Conservation (phyloP, 2,329 filamentous ascomycete species). For the Lecanicillium sp. region DNA sequence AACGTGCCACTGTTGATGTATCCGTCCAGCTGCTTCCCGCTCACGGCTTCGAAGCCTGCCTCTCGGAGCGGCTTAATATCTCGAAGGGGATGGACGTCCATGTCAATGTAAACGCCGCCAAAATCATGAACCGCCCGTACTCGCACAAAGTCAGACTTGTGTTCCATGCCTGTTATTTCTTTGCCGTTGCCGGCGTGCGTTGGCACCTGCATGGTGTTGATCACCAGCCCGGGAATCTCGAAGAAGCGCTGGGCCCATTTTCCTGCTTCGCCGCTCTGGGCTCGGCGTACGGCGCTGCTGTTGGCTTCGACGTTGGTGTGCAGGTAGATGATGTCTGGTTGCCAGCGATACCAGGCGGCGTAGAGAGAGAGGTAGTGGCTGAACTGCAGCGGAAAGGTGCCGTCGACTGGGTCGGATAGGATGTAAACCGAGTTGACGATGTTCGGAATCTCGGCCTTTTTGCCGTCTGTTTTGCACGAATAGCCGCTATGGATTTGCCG, state of each 20-base stretch:
- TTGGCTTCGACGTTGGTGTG: conserved; percentile 17
- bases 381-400: conserved; percentile 16
- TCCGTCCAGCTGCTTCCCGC: conserved; percentile 11
- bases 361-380: conserved; percentile 18
- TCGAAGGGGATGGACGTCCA: conserved; percentile 13
- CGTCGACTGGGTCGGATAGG: conserved; percentile 9
- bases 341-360: conserved; percentile 13
- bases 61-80: conserved; percentile 10
- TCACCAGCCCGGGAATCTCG: conserved; percentile 11
- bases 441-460: conserved; percentile 14
- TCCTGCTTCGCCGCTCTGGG: conserved; percentile 8
- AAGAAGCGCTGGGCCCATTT: conserved; percentile 18
- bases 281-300: conserved; percentile 23
- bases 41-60: conserved; percentile 9
- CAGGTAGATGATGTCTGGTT: conserved; percentile 16
- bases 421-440: conserved; percentile 17
- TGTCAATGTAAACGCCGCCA: conserved; percentile 16
- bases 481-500: background rate
- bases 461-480: background rate
- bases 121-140: conserved; percentile 13
- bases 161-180: conserved; percentile 10
- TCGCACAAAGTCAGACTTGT: conserved; percentile 15
- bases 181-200: conserved; percentile 11
- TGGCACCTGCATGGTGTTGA: conserved; percentile 23
- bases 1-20: conserved; percentile 16